Percentiles rank a stretch among this genome's conserved stretches.
phyloP scores from a whole-genome alignment of 331 rosid genomes.

The Quercus phellos region DNA sequence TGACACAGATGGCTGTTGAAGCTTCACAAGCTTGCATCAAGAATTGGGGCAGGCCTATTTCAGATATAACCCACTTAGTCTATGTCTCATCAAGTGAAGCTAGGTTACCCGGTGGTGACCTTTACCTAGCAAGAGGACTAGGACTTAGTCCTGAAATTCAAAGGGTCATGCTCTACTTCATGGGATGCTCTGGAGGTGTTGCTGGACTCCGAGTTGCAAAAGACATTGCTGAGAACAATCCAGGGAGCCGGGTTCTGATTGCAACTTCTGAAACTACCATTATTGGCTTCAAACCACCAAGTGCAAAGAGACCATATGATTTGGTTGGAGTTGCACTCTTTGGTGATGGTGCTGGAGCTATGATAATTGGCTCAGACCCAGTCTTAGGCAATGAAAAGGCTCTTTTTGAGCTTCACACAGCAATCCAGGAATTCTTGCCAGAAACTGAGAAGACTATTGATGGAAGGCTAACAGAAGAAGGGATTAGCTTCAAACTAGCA shows the following conservation, averaged over 20 bases:
- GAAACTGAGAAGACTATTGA: slow-evolving; percentile 67
- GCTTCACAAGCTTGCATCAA: slow-evolving; percentile 76
- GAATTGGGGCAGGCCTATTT: slow-evolving; percentile 69
- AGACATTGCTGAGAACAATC: slow-evolving; percentile 89
- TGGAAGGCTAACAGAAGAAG: slow-evolving; percentile 83
- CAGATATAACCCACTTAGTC: slow-evolving; percentile 77
- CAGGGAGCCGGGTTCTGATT: slow-evolving; percentile 71
- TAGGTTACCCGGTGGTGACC: slow-evolving; percentile 83
- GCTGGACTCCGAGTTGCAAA: slow-evolving; percentile 81
- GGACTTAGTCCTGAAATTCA: slow-evolving; percentile 56
- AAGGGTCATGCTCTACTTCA: slow-evolving; percentile 65
- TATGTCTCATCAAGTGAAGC: slow-evolving; percentile 95
- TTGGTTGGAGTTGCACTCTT: slow-evolving; percentile 92
- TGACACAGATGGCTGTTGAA: slow-evolving; percentile 84
- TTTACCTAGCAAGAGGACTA: slow-evolving; percentile 67
- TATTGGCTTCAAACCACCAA: slow-evolving; percentile 88
- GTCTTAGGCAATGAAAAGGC: slow-evolving; percentile 44
- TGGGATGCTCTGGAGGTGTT: slow-evolving; percentile 89
- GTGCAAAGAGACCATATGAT: slow-evolving; percentile 73
- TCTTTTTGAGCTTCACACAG: slow-evolving; percentile 80
- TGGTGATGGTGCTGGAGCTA: slow-evolving; percentile 93
- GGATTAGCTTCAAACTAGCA: slow-evolving; percentile 74
- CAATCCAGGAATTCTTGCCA: slow-evolving; percentile 66
- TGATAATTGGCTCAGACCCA: slow-evolving; percentile 75
- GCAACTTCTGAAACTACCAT: slow-evolving; percentile 88